These are phyloP conservation scores for Arachnopeziza araneosa DNA, from an alignment of 2,329 filamentous ascomycete species.

Conservation along the genomic window DNA sequence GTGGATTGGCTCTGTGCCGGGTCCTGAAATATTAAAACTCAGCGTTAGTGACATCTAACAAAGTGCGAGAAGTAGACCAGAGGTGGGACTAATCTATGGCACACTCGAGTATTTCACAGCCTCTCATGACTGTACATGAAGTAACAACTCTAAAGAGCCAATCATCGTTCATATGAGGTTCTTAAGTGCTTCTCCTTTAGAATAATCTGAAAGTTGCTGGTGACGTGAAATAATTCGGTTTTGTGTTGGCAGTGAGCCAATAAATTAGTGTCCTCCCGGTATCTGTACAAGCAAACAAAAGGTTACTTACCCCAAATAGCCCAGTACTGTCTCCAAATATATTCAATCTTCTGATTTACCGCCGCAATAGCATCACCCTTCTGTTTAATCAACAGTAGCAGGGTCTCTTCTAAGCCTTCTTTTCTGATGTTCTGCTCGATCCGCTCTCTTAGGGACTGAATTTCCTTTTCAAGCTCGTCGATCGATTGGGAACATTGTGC, in stretches of 20 bases:
- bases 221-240: too few relatives aligned
- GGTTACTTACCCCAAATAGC: conserved; percentile 20
- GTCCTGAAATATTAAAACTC: not conserved
- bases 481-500: conserved; percentile 14
- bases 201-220: too few relatives aligned
- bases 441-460: conserved; percentile 10
- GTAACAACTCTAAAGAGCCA: not conserved
- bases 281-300: not conserved
- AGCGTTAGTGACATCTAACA: not conserved
- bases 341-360: conserved; percentile 12
- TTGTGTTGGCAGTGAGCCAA: too few relatives aligned
- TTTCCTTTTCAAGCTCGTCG: conserved; percentile 15
- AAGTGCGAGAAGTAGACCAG: too few relatives aligned
- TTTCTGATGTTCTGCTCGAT: conserved; percentile 14
- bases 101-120: too few relatives aligned
- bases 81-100: too few relatives aligned
- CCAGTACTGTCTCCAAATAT: conserved; percentile 22
- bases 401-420: conserved; percentile 12
- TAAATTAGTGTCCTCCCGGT: too few relatives aligned
- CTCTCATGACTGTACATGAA: too few relatives aligned
- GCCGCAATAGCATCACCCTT: conserved; percentile 4
- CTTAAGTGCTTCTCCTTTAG: too few relatives aligned
- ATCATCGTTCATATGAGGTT: too few relatives aligned
- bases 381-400: conserved; percentile 11
- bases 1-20: not conserved